Base-by-base conservation (phyloP, 179 eudicot species). In the Beta lomatogona region DNA sequence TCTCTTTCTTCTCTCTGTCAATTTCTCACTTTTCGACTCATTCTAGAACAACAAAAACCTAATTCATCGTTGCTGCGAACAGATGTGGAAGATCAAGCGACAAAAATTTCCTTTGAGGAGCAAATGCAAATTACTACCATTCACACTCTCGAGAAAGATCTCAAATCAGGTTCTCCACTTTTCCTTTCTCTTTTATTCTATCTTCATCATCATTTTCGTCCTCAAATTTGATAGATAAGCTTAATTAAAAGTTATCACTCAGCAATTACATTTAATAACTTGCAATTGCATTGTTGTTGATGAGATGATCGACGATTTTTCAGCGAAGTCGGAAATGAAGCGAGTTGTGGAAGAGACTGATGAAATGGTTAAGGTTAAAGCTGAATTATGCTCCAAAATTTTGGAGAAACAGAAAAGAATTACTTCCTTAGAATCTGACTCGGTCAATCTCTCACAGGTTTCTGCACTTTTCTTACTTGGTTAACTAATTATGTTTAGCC, bases 31-130 rank as follows among this genome's bases (percentile, higher is more conserved):
- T 44, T 59, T 12, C 3, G 18, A 59, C 67, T 21, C 45, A 9
- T 63, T 0, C 1, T 10, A 28, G 21, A 65, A 8, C 10, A 11
- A 12, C 28, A n/a, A 53, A 80, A 41, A 31, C 45, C 66, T 65
- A 71, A 9, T 12, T 69, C 71, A 3, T 52, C 65, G 31, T 69
- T 45, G 4, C 15, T 67, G 31, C 45, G n/a, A 75, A 69, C 71
- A 94, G 98, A 94, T 90, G 93, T 87, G 78, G 98, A 93, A 84
- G 97, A 94, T 82, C 92, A 94, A 86, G 94, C 94, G 16, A 89
- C 91, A 19, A 91, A 91, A 77, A 87, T 85, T 36, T 89, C 96
- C 2, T 89, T 89, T 41, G 94, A 94, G 77, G 98, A 94, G 85
- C 96, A 94, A 82, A 92, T 89, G 92, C 94, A 86, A 57, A 79